phyloP scores from a whole-genome alignment of 2,329 filamentous ascomycete genomes.

The Cordyceps militaris region DNA sequence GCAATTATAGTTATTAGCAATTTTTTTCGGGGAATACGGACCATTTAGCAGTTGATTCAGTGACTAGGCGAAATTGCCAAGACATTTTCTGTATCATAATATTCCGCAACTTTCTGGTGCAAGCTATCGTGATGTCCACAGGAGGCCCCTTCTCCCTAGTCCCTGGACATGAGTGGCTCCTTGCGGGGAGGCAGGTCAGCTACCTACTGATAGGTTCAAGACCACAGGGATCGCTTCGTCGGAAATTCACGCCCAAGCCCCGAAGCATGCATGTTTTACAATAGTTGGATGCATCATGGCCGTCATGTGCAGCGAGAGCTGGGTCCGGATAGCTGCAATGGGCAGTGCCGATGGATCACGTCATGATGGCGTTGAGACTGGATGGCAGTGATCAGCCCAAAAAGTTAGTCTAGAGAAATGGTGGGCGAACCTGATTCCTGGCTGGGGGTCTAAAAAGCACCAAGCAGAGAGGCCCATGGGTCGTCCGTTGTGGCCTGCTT shows the following conservation, averaged over 20 bases:
- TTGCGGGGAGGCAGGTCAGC: not conserved
- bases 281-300: not conserved
- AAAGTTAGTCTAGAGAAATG: not conserved
- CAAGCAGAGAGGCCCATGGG: not conserved
- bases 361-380: constrained; percentile 8
- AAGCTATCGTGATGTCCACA: not conserved
- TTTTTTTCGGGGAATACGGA: too few species aligned
- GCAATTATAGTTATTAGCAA: too few species aligned
- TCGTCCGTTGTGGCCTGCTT: not conserved
- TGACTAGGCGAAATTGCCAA: not conserved
- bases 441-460: not conserved
- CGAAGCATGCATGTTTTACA: not conserved
- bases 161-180: too few species aligned
- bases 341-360: constrained; percentile 3
- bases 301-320: not conserved
- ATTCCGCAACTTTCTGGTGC: too few species aligned
- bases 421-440: too few species aligned
- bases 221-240: not conserved
- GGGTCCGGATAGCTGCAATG: not conserved
- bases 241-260: not conserved
- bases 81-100: not conserved
- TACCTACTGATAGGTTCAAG: not conserved
- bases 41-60: too few species aligned
- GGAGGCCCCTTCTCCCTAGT: too few species aligned
- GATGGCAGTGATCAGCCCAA: not conserved